A percentile compares a stretch with the other conserved stretches of the same genome.
Evolutionary conservation across 129 eudicot genomes (phyloP).

Genomic region (Apium graveolens): DNA sequence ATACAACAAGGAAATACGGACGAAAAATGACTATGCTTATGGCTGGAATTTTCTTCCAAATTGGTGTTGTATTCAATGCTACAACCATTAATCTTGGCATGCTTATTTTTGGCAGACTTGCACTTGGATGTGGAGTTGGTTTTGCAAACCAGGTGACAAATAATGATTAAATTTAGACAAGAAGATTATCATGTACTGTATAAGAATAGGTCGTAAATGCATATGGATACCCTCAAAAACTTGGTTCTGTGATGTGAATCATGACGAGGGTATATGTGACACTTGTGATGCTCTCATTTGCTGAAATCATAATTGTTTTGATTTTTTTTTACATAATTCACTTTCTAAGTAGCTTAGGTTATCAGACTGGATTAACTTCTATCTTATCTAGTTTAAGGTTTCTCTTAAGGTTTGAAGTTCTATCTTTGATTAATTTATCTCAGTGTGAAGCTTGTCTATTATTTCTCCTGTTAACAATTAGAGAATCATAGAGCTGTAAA

Average conservation of each 20-base stretch:
- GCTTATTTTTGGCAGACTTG: constrained; percentile 85
- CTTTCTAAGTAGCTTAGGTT: background rate
- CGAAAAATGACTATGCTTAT: constrained; percentile 65
- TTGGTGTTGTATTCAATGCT: constrained; percentile 63
- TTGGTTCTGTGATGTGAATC: no score
- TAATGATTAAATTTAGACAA: background rate
- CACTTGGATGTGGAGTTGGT: constrained; percentile 95
- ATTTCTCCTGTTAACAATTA: no score
- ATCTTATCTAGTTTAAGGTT: no score
- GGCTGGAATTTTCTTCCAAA: constrained; percentile 66
- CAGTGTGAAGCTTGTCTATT: background rate
- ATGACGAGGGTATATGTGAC: background rate
- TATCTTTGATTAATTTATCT: no score
- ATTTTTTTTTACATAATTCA: no score
- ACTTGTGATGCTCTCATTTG: background rate
- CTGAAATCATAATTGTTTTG: background rate
- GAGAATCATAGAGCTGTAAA: no score
- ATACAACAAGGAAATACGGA: constrained; percentile 67
- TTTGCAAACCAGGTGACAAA: constrained; percentile 77
- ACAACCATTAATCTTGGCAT: constrained; percentile 62
- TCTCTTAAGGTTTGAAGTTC: background rate
- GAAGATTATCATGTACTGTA: background rate
- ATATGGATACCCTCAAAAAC: no score
- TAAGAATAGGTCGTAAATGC: background rate
- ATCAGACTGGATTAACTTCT: no score